Evolutionary conservation across 345 rosid genomes (phyloP), one percentile per base, ranked within the genome.

Genomic region (Acer campestre): DNA sequence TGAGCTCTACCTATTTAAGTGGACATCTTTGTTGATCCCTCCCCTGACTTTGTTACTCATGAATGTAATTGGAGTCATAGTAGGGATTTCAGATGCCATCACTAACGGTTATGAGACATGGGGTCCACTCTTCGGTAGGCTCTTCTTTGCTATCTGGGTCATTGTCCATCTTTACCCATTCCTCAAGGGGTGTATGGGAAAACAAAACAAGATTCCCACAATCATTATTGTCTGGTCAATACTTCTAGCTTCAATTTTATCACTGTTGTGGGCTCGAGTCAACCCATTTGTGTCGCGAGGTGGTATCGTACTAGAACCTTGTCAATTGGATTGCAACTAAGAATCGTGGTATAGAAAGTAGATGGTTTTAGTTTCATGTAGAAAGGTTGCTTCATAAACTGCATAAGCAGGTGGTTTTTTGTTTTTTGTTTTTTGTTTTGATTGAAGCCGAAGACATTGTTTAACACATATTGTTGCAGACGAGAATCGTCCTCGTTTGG

Each of bases 21-120:
- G 94, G 94, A 89, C 94, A 20, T 80, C 92, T 18, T 53, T 90
- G 61, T 61, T 90, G 77, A 78, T 89, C 78, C 91, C 94, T 68
- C 91, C 91, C 14, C 69, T 80, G 85, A 89, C 92, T 6, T 77
- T 90, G 75, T 78, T 90, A 71, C 71, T 90, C 61, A 75, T 90
- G 17, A 90, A 90, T 82, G 76, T 89, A 3, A 78, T 87, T 0
- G 94, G 94, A 65, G 89, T 90, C 73, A 23, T 89, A 56, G 85
- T 89, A 46, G 94, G 94, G 59, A 25, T 89, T 29, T 81, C 92
- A 0, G 88, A 90, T 70, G 94, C 94, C 56, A 89, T 90, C 74
- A 86, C 84, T 51, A 90, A 86, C 3, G 94, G 94, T 2, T 90
- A 90, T 9, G 92, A 90, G 61, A 77, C 94, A 2, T 90, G 94